Conservation (phyloP, 2,329 filamentous ascomycete species). For the Xylaria sp. region DNA sequence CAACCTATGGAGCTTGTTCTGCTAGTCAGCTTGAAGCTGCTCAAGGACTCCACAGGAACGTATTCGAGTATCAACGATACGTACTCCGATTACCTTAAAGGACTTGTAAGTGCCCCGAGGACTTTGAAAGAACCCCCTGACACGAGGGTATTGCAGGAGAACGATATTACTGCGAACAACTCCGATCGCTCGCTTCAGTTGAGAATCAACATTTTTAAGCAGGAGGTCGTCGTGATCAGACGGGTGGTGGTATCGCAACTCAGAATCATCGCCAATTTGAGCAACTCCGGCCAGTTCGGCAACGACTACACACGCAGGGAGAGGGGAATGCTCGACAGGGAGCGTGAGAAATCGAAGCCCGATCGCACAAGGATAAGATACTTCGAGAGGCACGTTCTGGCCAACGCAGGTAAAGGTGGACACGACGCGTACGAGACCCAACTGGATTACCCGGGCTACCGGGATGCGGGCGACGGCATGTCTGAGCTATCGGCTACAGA, state of each 20-base stretch:
- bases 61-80: conserved; percentile 44
- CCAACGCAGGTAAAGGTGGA: conserved; percentile 22
- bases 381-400: conserved; percentile 11
- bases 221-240: conserved; percentile 45
- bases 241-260: conserved; percentile 35
- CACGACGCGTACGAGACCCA: conserved; percentile 13
- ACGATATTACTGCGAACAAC: conserved; percentile 42
- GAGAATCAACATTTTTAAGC: conserved; percentile 43
- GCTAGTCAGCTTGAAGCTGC: conserved; percentile 42
- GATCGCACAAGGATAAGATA: conserved; percentile 7
- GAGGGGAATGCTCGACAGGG: conserved; percentile 13
- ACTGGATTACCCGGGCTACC: too few relatives aligned
- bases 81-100: conserved; percentile 47
- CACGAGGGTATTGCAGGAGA: conserved; percentile 36
- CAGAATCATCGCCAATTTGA: conserved; percentile 14
- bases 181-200: conserved; percentile 47
- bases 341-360: conserved; percentile 9
- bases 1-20: conserved; percentile 48
- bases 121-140: conserved; percentile 21
- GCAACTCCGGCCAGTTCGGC: neutral
- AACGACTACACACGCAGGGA: conserved; percentile 12
- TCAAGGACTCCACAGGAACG: conserved; percentile 43
- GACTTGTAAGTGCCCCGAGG: conserved; percentile 38
- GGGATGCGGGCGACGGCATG: too few relatives aligned
- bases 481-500: conserved; percentile 43